Evolutionary conservation across 257 asterid species (phyloP).

Genomic region (Gentiana macrophylla): DNA sequence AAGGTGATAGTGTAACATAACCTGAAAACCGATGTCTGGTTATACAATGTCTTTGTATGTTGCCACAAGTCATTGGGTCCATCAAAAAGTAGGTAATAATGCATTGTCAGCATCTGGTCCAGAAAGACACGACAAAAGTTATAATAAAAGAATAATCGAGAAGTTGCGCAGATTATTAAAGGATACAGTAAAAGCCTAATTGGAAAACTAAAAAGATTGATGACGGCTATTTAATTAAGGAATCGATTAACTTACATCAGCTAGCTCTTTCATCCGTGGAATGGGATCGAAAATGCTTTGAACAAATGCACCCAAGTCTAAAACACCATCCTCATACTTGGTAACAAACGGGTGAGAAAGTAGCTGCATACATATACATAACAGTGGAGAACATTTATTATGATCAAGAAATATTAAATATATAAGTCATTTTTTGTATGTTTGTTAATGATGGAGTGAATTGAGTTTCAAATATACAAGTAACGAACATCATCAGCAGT

Average conservation of each 20-base stretch:
- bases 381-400: conserved; percentile 2
- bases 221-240: not conserved
- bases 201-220: too few species aligned
- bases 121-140: conserved; percentile 4
- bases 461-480: not conserved
- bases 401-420: not conserved
- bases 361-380: conserved; percentile 37
- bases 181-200: conserved; percentile 1
- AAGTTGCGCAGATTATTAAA: not conserved
- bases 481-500: conserved; percentile 89
- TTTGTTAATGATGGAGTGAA: too few species aligned
- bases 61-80: conserved; percentile 93
- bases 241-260: conserved; percentile 65
- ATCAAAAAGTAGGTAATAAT: conserved; percentile 84
- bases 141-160: not conserved
- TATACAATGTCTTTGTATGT: conserved; percentile 61
- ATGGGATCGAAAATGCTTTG: conserved; percentile 74
- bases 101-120: conserved; percentile 84
- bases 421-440: too few species aligned
- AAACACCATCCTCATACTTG: conserved; percentile 45
- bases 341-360: conserved; percentile 77
- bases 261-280: conserved; percentile 86
- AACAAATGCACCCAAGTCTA: conserved; percentile 78
- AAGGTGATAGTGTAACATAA: conserved; percentile 11
- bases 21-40: conserved; percentile 65